Evolutionary conservation across 1,139 yeast species (phyloP), one percentile per base, ranked within the genome.

Genomic region (Debaryomycetaceae sp.): DNA sequence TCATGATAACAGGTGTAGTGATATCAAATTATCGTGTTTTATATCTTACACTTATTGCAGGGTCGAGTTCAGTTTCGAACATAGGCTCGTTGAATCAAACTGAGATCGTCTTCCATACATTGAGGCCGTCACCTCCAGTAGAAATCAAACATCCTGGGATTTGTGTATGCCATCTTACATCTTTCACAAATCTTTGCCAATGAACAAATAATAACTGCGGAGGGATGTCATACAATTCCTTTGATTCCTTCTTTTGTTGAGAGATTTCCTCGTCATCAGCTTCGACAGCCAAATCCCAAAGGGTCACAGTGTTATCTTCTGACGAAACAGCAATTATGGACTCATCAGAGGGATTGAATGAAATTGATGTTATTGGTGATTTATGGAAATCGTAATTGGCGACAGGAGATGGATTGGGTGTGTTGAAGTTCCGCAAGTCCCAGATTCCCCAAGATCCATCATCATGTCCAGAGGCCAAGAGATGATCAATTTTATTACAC

Each of bases 391-490:
- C 89, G 61, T 93, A 93, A 55, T 86, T 85, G 6, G 97, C 98
- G 31, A 91, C 97, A 13, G 95, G 95, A 14, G 81, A 69, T 8
- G 90, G 87, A 24, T 68, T 60, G 23, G 78, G 66, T 41, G 80
- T 80, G 52, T 81, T 79, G 70, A 95, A 90, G 56, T 81, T 86
- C 63, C 99, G 85, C 67, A 93, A 76, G 71, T 93, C 99, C 99
- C 99, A 93, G 37, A 93, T 95, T 44, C 96, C 90, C 97, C 98
- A 93, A 31, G 84, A 71, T 49, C 99, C 99, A 63, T 90, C 97
- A 64, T 93, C 99, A 60, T 93, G 97, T 53, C 99, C 99, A 42
- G 95, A 84, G 0, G 98, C 98, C 49, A 93, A 75, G 58, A 93
- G 72, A 58, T 90, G 88, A 59, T 85, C 85, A 52, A 91, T 86